Evolutionary conservation across 1,284 basidiomycete species (phyloP), one percentile per base, ranked within the genome.

Genomic region (Termitomyces sp.): DNA sequence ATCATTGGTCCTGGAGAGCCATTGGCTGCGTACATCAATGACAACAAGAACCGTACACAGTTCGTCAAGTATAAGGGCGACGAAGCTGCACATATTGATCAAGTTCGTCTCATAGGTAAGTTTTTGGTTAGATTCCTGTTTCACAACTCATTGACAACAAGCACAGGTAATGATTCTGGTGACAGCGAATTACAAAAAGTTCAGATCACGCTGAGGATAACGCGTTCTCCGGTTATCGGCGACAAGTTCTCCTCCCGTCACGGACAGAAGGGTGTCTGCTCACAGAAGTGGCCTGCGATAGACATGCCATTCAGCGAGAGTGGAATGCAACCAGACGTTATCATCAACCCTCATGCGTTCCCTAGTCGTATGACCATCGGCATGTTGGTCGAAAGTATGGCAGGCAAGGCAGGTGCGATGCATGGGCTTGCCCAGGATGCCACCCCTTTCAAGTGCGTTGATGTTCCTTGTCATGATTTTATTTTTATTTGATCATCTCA

Each of bases 291-390:
- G 93, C 96, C 97, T 2, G 84, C 89, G 33, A 78, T 98, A 62
- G 97, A 99, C 70, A 98, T 99, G 97, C 97, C 97, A 7, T 99
- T 99, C 79, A 88, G 86, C 61, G 97, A 99, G 75, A 96, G 92
- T 61, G 97, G 97, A 12, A 95, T 99, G 83, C 96, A 98, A 71
- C 97, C 97, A 1, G 97, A 99, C 71, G 87, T 99, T 52, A 99
- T 99, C 70, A 99, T 99, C 78, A 99, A 99, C 73, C 97, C 97
- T 33, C 97, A 99, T 71, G 97, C 97, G 19, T 99, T 99, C 81
- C 97, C 97, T 1, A 93, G 89, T 77, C 93, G 97, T 64, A 99
- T 99, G 97, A 99, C 97, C 6, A 99, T 99, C 65, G 97, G 97
- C 56, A 99, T 99, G 97, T 86, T 99, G 68, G 94, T 99, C 59